phyloP scores from a whole-genome alignment of 768 basidiomycete species.

The Psilocybe subaeruginosa region DNA sequence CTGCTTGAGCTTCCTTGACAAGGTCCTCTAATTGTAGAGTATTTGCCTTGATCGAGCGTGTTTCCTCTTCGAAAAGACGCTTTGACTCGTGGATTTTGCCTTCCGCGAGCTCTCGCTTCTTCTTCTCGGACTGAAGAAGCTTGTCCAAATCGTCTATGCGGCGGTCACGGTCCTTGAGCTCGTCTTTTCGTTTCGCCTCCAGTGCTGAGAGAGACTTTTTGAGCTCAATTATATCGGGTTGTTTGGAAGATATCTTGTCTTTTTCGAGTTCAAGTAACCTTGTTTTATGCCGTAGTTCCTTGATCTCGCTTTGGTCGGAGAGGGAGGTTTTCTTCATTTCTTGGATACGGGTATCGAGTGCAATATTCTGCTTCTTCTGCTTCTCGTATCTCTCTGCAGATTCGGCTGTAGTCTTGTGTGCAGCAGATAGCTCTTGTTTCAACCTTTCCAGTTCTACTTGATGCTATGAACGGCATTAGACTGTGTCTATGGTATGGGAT shows the following conservation, averaged over 20 bases:
- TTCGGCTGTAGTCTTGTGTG: constrained; percentile 51
- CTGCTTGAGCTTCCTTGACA: constrained; percentile 38
- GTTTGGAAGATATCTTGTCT: constrained; percentile 51
- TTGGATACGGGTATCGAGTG: constrained; percentile 59
- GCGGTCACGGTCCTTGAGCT: constrained; percentile 54
- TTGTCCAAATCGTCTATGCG: constrained; percentile 62
- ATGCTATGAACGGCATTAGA: constrained; percentile 43
- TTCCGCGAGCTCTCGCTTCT: constrained; percentile 51
- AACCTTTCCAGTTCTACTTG: constrained; percentile 60
- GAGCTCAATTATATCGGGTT: constrained; percentile 51
- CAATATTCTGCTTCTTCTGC: constrained; percentile 62
- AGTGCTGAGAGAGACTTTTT: constrained; percentile 51
- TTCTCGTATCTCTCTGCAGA: constrained; percentile 58
- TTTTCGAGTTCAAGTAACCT: constrained; percentile 61
- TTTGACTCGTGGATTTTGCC: constrained; percentile 43
- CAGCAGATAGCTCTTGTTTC: constrained; percentile 56
- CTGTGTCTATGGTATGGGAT: background rate
- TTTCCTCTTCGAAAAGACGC: constrained; percentile 44
- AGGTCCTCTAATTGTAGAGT: constrained; percentile 36
- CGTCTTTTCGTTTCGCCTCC: constrained; percentile 57
- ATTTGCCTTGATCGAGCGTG: constrained; percentile 33
- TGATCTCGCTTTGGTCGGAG: constrained; percentile 63
- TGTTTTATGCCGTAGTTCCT: constrained; percentile 62
- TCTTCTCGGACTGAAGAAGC: constrained; percentile 49
- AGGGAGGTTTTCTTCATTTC: constrained; percentile 56